A percentile compares a stretch with the other conserved stretches of the same genome.
These are phyloP conservation scores for Neophaeococcomyces mojaviensis DNA, from an alignment of 2,329 filamentous ascomycete species.

Conservation along the genomic window DNA sequence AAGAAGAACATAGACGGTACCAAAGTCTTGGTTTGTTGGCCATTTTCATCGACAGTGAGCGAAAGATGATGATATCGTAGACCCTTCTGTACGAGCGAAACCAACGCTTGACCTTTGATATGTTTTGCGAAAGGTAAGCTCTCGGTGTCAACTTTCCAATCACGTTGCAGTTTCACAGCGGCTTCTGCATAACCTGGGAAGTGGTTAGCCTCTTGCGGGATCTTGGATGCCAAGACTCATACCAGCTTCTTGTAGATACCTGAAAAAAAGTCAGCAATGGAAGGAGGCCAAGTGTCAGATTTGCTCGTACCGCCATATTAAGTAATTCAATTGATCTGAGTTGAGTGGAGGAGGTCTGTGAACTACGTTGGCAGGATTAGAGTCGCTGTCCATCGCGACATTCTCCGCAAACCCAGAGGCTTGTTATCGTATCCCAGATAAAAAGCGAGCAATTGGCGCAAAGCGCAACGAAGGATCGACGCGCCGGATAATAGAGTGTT, in stretches of 20 bases:
- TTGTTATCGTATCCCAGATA: neutral
- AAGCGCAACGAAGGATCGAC: too few relatives aligned
- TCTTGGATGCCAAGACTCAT: conserved; percentile 24
- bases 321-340: conserved; percentile 60
- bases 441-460: neutral
- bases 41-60: conserved; percentile 16
- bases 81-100: conserved; percentile 58
- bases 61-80: conserved; percentile 46
- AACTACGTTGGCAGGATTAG: conserved; percentile 24
- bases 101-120: conserved; percentile 52
- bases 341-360: conserved; percentile 35
- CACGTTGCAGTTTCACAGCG: conserved; percentile 52
- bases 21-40: conserved; percentile 22
- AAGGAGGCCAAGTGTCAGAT: neutral
- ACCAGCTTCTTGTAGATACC: conserved; percentile 52
- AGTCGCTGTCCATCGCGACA: conserved; percentile 24
- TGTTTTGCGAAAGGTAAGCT: conserved; percentile 53
- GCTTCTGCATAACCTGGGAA: conserved; percentile 49
- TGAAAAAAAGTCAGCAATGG: conserved; percentile 24
- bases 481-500: too few relatives aligned
- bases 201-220: conserved; percentile 14
- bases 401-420: conserved; percentile 10
- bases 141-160: conserved; percentile 57
- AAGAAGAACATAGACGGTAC: conserved; percentile 40
- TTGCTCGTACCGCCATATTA: conserved; percentile 56